Evolutionary conservation across 2,329 filamentous ascomycete genomes (phyloP), one percentile per base, ranked within the genome.

Genomic region (Graphilbum ipis-grandicollis): DNA sequence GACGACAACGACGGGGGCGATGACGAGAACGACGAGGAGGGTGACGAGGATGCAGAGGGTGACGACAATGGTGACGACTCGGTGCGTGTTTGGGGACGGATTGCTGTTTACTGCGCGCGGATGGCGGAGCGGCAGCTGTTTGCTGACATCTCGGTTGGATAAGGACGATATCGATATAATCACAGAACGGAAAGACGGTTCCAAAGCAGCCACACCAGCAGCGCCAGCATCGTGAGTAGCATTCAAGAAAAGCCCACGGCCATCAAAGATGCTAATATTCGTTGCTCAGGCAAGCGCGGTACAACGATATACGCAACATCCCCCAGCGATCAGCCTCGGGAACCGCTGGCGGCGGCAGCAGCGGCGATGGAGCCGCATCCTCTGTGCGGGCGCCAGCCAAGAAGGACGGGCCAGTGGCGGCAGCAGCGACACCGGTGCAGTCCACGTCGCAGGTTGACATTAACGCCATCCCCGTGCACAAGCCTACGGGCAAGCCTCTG

Each of bases 391-490:
- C n/a, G 52, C 59, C 4, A 52, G 60, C 0, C 15, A 69, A 65
- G 47, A 66, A 65, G 44, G 65, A 68, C 8, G 55, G 58, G 5
- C 26, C 6, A 49, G 50, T 25, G 19, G 17, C 35, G 23, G 33
- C 34, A 14, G 19, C 34, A 6, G 36, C 33, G 12, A n/a, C n/a
- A 19, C 25, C 18, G 26, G 18, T 31, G 21, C 61, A 84, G 55
- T 61, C 79, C 30, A 86, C 79, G 40, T 93, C 85, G 12, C 86
- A 74, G 34, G 71, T 96, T 43, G 82, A 96, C 50, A 71, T 94
- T 37, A 75, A 92, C 54, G 79, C 69, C 4, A 81, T 85, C 44
- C 88, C 90, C 0, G 60, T 79, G 2, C 86, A 92, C 54, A 75
- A 79, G 15, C 64, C 68, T 3, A 76, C 75, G 18, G 90, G 92